These are phyloP conservation scores for Suillus subalutaceus DNA, from an alignment of 768 basidiomycete species.

Conservation along the genomic window DNA sequence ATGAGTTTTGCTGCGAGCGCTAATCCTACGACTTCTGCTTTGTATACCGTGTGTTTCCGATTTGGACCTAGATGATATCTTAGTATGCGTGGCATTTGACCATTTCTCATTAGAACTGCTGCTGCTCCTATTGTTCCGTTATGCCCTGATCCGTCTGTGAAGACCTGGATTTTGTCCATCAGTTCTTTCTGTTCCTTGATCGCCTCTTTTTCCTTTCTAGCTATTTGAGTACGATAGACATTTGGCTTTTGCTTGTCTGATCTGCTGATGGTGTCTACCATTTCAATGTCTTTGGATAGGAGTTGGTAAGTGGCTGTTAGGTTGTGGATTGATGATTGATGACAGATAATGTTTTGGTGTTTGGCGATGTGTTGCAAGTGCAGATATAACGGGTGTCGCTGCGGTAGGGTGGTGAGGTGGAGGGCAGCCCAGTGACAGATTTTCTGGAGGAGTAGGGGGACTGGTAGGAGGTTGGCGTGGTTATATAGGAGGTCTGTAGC, in stretches of 20 bases:
- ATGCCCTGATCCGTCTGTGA: neutral
- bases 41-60: conserved; percentile 18
- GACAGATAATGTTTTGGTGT: neutral
- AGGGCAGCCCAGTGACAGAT: neutral
- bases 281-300: conserved; percentile 1
- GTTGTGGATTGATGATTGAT: conserved; percentile 19
- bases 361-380: neutral
- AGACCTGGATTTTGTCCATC: neutral
- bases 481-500: conserved; percentile 17
- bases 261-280: neutral
- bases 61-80: conserved; percentile 7
- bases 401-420: conserved; percentile 15
- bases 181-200: neutral
- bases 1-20: conserved; percentile 14
- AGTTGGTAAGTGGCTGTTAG: conserved; percentile 11
- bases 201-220: rapidly evolving
- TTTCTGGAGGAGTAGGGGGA: neutral
- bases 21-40: conserved; percentile 19
- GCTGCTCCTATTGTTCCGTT: neutral
- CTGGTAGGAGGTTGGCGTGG: conserved; percentile 13
- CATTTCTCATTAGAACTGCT: neutral
- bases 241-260: neutral
- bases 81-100: neutral
- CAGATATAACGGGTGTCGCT: conserved; percentile 4
- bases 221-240: neutral